Evolutionary conservation across 331 rosid species (phyloP).

Genomic region (Pyrus hybrid): DNA sequence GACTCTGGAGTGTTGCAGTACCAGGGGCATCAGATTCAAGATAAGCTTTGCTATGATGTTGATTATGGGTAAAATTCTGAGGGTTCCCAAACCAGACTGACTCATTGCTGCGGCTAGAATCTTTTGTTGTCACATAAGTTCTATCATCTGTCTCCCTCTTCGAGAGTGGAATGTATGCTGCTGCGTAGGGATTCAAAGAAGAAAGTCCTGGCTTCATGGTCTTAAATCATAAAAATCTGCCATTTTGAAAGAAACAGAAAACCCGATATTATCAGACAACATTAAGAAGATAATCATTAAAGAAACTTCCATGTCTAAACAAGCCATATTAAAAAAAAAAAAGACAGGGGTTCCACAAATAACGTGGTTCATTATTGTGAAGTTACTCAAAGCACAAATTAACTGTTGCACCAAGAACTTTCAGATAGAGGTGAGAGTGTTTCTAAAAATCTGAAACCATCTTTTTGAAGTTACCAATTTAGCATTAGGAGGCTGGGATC

Average conservation of each 20-base stretch:
- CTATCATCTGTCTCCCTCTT: constrained; percentile 36
- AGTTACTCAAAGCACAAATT: neutral
- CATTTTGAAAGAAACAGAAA: neutral
- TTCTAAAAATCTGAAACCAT: too few species aligned
- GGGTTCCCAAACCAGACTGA: constrained; percentile 30
- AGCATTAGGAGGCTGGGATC: neutral
- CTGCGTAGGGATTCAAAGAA: constrained; percentile 78
- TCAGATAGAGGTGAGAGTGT: neutral
- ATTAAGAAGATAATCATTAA: neutral
- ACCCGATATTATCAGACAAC: neutral
- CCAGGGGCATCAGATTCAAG: constrained; percentile 5
- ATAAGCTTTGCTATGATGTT: constrained; percentile 14
- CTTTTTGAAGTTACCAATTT: too few species aligned
- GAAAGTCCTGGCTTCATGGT: constrained; percentile 54
- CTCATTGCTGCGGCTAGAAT: constrained; percentile 19
- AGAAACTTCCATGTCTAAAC: neutral
- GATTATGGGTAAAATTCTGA: constrained; percentile 20
- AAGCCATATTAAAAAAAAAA: neutral
- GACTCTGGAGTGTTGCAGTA: constrained; percentile 11
- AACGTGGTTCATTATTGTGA: neutral
- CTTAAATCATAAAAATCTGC: constrained; percentile 15
- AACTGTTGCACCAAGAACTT: neutral
- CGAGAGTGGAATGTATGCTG: constrained; percentile 60
- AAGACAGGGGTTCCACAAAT: neutral
- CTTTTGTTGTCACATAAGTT: constrained; percentile 21